phyloP scores from a whole-genome alignment of 75 land plant species.

The Ceratopteris richardii region DNA sequence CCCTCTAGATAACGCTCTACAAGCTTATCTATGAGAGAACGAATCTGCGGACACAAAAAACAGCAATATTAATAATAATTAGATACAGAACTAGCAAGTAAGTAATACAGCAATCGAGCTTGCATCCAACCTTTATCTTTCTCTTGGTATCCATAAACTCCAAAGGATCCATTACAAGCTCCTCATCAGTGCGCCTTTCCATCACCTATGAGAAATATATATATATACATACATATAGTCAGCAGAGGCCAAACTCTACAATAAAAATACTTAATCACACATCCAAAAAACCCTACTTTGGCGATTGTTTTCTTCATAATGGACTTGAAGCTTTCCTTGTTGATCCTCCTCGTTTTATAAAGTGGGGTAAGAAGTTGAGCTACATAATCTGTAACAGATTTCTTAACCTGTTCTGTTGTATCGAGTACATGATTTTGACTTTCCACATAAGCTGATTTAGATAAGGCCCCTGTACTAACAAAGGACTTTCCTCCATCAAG shows the following conservation, averaged over 20 bases:
- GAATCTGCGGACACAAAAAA: slow-evolving; percentile 87
- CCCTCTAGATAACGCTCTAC: slow-evolving; percentile 61
- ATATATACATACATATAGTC: neutral
- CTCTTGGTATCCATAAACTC: slow-evolving; percentile 92
- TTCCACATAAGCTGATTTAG: neutral
- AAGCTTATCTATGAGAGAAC: slow-evolving; percentile 84
- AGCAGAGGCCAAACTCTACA: neutral
- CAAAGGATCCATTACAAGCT: slow-evolving; percentile 52
- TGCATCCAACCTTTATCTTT: slow-evolving; percentile 59
- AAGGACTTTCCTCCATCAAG: neutral
- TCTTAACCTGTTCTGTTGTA: slow-evolving; percentile 48
- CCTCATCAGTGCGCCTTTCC: slow-evolving; percentile 72
- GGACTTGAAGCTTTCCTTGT: slow-evolving; percentile 83
- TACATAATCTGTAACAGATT: slow-evolving; percentile 78
- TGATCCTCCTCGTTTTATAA: slow-evolving; percentile 78
- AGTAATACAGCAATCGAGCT: neutral
- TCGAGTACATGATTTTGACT: slow-evolving; percentile 17
- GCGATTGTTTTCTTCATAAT: slow-evolving; percentile 84
- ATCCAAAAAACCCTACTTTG: slow-evolving; percentile 30
- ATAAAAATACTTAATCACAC: neutral
- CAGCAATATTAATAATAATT: neutral
- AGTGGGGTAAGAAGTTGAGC: slow-evolving; percentile 87
- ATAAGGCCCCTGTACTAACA: neutral
- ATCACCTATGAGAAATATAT: slow-evolving; percentile 44
- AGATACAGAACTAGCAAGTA: neutral